Evolutionary conservation across 2,329 filamentous ascomycete species (phyloP).

Genomic region (Cercospora sp.): DNA sequence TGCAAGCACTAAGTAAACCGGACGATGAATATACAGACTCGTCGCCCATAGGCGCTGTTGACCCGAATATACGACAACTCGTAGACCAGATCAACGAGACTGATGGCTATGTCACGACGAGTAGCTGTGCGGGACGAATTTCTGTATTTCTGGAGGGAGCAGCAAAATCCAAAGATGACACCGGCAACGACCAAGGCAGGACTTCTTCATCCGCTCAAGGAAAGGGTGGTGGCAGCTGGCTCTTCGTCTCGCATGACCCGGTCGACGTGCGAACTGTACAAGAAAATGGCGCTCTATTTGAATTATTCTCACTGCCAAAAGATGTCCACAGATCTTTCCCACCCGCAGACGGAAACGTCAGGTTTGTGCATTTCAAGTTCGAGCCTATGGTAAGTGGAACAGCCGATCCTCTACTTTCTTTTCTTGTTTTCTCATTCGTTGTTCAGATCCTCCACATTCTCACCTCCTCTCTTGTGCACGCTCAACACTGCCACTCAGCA

Average conservation of each 20-base stretch:
- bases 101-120: constrained; percentile 82
- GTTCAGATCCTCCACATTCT: constrained; percentile 83
- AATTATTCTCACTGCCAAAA: constrained; percentile 25
- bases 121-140: constrained; percentile 84
- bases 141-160: constrained; percentile 84
- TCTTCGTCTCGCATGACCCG: constrained; percentile 84
- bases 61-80: constrained; percentile 73
- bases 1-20: constrained; percentile 68
- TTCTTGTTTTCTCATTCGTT: too few species aligned
- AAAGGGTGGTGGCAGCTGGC: constrained; percentile 82
- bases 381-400: constrained; percentile 90
- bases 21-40: constrained; percentile 74
- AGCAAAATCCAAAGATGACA: constrained; percentile 44
- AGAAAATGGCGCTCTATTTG: constrained; percentile 20
- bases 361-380: constrained; percentile 80
- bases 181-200: constrained; percentile 23
- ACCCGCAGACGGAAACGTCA: constrained; percentile 11
- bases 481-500: constrained; percentile 72
- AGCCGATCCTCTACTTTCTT: too few species aligned
- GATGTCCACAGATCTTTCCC: background rate
- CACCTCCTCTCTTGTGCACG: constrained; percentile 71
- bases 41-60: constrained; percentile 86
- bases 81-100: constrained; percentile 76
- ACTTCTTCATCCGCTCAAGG: constrained; percentile 60
- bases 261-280: constrained; percentile 43